Percentiles rank a stretch among this genome's conserved stretches.
Conservation (phyloP, 75 land plant species). For the Selaginella moellendorffii region DNA sequence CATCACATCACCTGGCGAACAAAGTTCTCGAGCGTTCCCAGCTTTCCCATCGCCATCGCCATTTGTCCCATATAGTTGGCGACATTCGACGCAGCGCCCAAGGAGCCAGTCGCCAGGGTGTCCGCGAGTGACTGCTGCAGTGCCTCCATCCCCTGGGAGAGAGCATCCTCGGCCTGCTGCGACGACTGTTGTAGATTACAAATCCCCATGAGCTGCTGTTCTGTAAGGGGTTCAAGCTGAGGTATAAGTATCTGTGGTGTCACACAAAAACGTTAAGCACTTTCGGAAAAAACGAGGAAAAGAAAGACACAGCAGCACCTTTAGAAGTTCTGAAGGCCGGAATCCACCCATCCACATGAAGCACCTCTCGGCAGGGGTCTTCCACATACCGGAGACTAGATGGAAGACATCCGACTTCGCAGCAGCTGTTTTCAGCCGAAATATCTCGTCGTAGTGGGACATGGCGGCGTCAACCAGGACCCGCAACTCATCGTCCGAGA, state of each 20-base stretch:
- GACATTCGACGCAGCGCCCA: conserved; percentile 16
- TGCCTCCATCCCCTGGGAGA: conserved; percentile 52
- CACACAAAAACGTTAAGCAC: background rate
- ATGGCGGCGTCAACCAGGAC: conserved; percentile 53
- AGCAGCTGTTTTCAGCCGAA: conserved; percentile 53
- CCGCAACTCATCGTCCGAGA: conserved; percentile 50
- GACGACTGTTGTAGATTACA: conserved; percentile 53
- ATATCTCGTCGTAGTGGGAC: conserved; percentile 58
- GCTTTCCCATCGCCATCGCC: conserved; percentile 46
- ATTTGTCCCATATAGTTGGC: conserved; percentile 41
- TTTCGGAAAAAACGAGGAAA: background rate
- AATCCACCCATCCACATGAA: conserved; percentile 94
- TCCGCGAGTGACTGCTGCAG: conserved; percentile 54
- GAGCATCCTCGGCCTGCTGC: conserved; percentile 57
- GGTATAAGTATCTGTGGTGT: conserved; percentile 38
- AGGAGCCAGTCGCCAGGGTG: conserved; percentile 36
- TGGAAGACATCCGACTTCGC: conserved; percentile 82
- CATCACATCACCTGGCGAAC: conserved; percentile 42
- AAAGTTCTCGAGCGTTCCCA: conserved; percentile 47
- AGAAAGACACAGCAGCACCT: conserved; percentile 26
- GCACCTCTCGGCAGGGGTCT: conserved; percentile 66
- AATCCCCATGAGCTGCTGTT: conserved; percentile 40
- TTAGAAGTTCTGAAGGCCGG: conserved; percentile 82
- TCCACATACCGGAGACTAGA: conserved; percentile 85
- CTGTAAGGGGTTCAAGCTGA: conserved; percentile 52